Conservation (phyloP, 2,329 filamentous ascomycete genomes). For the Rhynchosporium agropyri region DNA sequence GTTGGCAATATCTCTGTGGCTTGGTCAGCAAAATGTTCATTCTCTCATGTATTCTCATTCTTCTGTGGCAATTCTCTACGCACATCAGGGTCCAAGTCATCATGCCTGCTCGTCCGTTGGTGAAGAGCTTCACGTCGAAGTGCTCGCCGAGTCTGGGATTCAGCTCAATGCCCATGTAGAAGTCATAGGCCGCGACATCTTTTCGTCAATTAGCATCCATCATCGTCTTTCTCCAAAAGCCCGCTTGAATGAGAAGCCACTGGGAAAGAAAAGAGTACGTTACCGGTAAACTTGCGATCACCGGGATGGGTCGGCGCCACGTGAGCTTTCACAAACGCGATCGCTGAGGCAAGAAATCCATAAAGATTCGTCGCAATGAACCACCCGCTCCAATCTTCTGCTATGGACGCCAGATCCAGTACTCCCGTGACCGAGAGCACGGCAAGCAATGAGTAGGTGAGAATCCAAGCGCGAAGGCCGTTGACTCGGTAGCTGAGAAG, state of each 20-base stretch:
- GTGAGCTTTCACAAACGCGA: constrained; percentile 47
- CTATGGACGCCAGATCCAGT: no score
- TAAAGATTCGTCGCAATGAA: constrained; percentile 43
- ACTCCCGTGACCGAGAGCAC: no score
- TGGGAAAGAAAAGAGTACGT: constrained; percentile 30
- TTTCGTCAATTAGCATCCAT: no score
- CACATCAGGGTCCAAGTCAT: constrained; percentile 52
- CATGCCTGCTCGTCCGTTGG: constrained; percentile 52
- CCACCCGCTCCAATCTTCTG: no score
- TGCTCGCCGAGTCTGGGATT: constrained; percentile 48
- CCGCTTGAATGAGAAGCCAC: no score
- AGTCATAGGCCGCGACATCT: constrained; percentile 44
- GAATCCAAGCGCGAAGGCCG: no score
- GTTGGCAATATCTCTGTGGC: no score
- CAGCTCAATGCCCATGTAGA: constrained; percentile 52
- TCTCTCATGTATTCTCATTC: no score
- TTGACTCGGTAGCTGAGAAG: no score
- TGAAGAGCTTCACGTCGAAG: constrained; percentile 53
- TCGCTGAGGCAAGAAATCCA: constrained; percentile 42
- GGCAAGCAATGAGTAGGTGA: no score
- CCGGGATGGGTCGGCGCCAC: constrained; percentile 45
- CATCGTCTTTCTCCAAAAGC: no score
- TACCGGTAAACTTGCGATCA: constrained; percentile 48
- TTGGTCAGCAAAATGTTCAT: no score
- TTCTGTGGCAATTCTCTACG: background rate